Percentiles rank a stretch among this genome's conserved stretches.
Evolutionary conservation across 2,329 filamentous ascomycete species (phyloP).

Genomic region (Celoporthe dispersa): DNA sequence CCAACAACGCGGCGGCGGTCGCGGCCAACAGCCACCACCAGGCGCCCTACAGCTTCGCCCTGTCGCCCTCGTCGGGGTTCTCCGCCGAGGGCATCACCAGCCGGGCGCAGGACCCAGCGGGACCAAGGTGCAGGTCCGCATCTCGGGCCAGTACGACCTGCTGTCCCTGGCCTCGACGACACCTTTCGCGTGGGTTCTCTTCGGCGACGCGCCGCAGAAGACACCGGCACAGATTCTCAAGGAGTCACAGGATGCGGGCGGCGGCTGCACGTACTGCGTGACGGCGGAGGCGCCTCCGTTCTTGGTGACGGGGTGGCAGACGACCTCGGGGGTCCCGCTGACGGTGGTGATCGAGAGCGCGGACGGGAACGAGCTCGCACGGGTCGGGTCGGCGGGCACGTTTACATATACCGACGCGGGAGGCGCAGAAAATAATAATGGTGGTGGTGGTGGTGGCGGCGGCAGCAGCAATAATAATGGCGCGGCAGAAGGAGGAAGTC

Average conservation of each 20-base stretch:
- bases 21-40: constrained; percentile 26
- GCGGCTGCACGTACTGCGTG: constrained; percentile 71
- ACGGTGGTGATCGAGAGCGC: constrained; percentile 57
- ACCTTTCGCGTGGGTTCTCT: constrained; percentile 67
- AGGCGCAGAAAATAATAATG: constrained; percentile 21
- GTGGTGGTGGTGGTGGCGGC: constrained; percentile 32
- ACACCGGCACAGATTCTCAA: constrained; percentile 70
- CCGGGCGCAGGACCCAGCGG: constrained; percentile 72
- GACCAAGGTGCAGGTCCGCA: constrained; percentile 73
- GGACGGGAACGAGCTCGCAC: constrained; percentile 58
- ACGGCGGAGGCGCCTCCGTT: constrained; percentile 71
- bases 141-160: constrained; percentile 77
- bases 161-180: constrained; percentile 57
- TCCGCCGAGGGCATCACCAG: constrained; percentile 60
- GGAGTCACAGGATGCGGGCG: constrained; percentile 58
- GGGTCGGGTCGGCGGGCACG: constrained; percentile 50
- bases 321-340: constrained; percentile 56
- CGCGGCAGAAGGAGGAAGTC: constrained; percentile 38
- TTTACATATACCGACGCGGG: constrained; percentile 46
- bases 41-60: constrained; percentile 60
- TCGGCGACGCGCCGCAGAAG: constrained; percentile 69
- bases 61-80: constrained; percentile 63
- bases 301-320: constrained; percentile 54
- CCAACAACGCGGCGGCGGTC: constrained; percentile 61
- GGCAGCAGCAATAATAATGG: constrained; percentile 23